Percentiles rank a stretch among this genome's conserved stretches.
These are phyloP conservation scores for Rutstroemia sp. DNA, from an alignment of 2,329 filamentous ascomycete species.

Conservation along the genomic window DNA sequence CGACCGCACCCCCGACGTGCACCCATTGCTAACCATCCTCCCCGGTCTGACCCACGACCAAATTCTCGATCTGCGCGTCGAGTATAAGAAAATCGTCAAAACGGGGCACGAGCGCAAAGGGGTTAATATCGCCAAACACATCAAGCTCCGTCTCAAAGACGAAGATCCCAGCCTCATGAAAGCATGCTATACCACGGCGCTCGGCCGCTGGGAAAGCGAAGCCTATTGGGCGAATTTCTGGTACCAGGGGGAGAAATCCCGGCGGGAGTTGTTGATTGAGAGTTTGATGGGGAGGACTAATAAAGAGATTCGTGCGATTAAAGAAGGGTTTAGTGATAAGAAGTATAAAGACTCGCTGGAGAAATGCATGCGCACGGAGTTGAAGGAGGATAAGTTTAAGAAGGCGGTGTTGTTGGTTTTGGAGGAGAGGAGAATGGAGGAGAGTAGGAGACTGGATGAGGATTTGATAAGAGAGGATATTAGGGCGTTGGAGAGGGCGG, in stretches of 20 bases:
- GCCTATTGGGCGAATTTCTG: constrained; percentile 98
- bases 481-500: constrained; percentile 57
- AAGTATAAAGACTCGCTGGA: constrained; percentile 77
- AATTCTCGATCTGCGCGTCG: constrained; percentile 73
- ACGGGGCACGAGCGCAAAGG: constrained; percentile 64
- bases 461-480: constrained; percentile 65
- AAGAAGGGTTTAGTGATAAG: constrained; percentile 82
- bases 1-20: constrained; percentile 55
- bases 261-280: constrained; percentile 87
- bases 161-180: constrained; percentile 75
- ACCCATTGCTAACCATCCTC: constrained; percentile 72
- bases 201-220: constrained; percentile 87
- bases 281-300: constrained; percentile 85
- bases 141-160: constrained; percentile 68
- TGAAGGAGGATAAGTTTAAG: constrained; percentile 95
- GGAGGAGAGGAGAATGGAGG: constrained; percentile 77
- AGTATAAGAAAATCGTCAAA: constrained; percentile 89
- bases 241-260: constrained; percentile 81
- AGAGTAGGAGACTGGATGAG: constrained; percentile 34
- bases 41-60: constrained; percentile 82
- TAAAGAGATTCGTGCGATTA: constrained; percentile 79
- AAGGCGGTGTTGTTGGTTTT: constrained; percentile 77
- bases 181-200: constrained; percentile 79
- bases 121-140: constrained; percentile 80
- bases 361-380: constrained; percentile 83